A percentile compares a stretch with the other conserved stretches of the same genome.
Conservation (phyloP, 495 filamentous ascomycete genomes). For the Parathielavia appendiculata region DNA sequence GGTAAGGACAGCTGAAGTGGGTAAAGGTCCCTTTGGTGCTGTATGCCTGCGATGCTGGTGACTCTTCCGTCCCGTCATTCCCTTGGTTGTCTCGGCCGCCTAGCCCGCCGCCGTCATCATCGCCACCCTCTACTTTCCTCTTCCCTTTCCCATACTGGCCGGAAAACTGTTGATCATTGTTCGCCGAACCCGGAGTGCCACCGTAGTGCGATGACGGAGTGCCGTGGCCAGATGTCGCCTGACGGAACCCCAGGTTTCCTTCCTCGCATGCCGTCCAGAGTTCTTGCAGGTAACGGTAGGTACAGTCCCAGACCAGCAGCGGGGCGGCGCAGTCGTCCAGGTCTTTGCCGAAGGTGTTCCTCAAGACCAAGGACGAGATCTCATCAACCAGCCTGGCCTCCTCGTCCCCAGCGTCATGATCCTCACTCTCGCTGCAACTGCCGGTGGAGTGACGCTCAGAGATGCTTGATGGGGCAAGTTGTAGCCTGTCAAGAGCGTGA, state of each 20-base stretch:
- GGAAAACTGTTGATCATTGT: slow-evolving; percentile 9
- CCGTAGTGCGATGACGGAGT: slow-evolving; percentile 16
- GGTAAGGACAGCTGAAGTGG: slow-evolving; percentile 35
- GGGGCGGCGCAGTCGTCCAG: slow-evolving; percentile 31
- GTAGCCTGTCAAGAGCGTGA: slow-evolving; percentile 8
- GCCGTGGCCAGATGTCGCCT: slow-evolving; percentile 18
- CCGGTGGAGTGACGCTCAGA: slow-evolving; percentile 7
- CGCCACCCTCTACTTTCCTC: slow-evolving; percentile 29
- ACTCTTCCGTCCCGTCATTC: slow-evolving; percentile 17
- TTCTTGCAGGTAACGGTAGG: slow-evolving; percentile 27
- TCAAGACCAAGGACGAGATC: slow-evolving; percentile 29
- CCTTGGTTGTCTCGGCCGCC: slow-evolving; percentile 21
- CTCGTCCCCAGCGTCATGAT: slow-evolving; percentile 16
- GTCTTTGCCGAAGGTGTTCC: slow-evolving; percentile 29
- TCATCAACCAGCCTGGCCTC: slow-evolving; percentile 26
- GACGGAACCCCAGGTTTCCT: slow-evolving; percentile 18
- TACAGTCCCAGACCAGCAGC: slow-evolving; percentile 30
- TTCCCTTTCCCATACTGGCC: slow-evolving; percentile 26
- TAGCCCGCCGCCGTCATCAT: slow-evolving; percentile 21
- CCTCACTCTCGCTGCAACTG: slow-evolving; percentile 13
- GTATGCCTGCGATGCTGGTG: slow-evolving; percentile 13
- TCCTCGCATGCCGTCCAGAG: slow-evolving; percentile 22
- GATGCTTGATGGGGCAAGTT: slow-evolving; percentile 12
- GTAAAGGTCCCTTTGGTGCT: slow-evolving; percentile 16
- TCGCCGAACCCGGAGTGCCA: slow-evolving; percentile 6